phyloP scores from a whole-genome alignment of 2,329 filamentous ascomycete genomes.

The Coniella lustricola region DNA sequence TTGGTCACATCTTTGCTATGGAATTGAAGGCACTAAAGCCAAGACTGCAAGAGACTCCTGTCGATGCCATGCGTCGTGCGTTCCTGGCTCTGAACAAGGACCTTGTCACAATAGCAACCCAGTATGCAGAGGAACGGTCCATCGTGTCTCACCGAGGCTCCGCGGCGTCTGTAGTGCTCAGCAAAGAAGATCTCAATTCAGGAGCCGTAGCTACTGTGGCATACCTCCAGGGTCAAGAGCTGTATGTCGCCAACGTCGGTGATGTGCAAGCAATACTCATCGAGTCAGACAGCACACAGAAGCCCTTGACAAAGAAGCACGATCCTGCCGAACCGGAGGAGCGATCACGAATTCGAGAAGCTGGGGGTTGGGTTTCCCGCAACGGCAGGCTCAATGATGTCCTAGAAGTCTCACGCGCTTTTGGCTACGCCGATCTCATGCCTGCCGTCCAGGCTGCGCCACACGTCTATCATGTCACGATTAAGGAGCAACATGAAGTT shows the following conservation, averaged over 20 bases:
- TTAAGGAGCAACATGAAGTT: constrained; percentile 88
- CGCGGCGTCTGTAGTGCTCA: constrained; percentile 67
- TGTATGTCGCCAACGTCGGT: constrained; percentile 92
- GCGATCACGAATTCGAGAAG: constrained; percentile 82
- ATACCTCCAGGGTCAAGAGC: constrained; percentile 81
- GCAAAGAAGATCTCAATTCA: constrained; percentile 80
- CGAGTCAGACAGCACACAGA: constrained; percentile 76
- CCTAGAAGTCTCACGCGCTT: constrained; percentile 86
- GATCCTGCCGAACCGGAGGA: constrained; percentile 83
- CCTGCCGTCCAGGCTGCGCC: constrained; percentile 90
- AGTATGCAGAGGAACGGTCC: constrained; percentile 69
- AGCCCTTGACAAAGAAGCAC: constrained; percentile 82
- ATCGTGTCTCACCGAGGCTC: constrained; percentile 63
- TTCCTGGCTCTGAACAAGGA: constrained; percentile 93
- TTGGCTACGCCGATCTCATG: constrained; percentile 89
- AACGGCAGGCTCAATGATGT: constrained; percentile 90
- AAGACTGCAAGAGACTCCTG: constrained; percentile 63
- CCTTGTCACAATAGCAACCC: constrained; percentile 74
- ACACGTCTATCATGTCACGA: constrained; percentile 67
- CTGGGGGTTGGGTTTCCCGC: constrained; percentile 90
- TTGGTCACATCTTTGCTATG: constrained; percentile 73
- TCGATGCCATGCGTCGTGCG: constrained; percentile 76
- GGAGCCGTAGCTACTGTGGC: constrained; percentile 88
- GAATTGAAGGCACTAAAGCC: constrained; percentile 70
- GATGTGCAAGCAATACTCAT: constrained; percentile 95